phyloP scores from a whole-genome alignment of 2,329 filamentous ascomycete genomes.

The Alternaria conjuncta region DNA sequence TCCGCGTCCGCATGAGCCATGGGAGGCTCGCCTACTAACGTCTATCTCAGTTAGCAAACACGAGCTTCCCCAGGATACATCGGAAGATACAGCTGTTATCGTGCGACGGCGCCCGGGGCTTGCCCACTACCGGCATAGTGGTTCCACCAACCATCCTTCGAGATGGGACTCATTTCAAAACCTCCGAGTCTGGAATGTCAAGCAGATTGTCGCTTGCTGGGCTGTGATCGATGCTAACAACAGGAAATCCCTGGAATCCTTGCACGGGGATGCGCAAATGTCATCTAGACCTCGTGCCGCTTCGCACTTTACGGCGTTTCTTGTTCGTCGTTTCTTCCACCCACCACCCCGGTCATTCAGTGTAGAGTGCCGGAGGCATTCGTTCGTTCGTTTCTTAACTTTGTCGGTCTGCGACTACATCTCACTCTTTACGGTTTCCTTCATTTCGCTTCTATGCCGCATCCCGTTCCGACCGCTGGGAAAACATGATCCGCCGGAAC shows the following conservation, averaged over 20 bases:
- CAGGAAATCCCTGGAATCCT: conserved; percentile 26
- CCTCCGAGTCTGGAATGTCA: conserved; percentile 26
- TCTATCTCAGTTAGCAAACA: conserved; percentile 20
- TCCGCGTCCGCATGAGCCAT: not conserved
- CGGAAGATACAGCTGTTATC: conserved; percentile 16
- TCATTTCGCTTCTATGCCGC: conserved; percentile 16
- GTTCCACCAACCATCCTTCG: conserved; percentile 37
- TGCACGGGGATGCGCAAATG: conserved; percentile 15
- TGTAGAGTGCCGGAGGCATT: conserved; percentile 7
- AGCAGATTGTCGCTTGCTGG: conserved; percentile 21
- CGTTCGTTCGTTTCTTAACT: conserved; percentile 8
- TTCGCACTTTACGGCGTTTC: conserved; percentile 10
- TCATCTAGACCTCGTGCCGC: conserved; percentile 16
- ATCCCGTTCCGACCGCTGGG: conserved; percentile 19
- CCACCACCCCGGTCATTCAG: conserved; percentile 5
- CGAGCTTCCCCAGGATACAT: conserved; percentile 32
- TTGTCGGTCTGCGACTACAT: conserved; percentile 5
- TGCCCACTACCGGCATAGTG: conserved; percentile 15
- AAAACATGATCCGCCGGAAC: conserved; percentile 33
- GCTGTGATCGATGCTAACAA: conserved; percentile 13
- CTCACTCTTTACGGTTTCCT: conserved; percentile 6
- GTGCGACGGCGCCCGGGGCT: conserved; percentile 23
- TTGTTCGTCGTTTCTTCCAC: conserved; percentile 11
- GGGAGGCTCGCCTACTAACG: conserved; percentile 11
- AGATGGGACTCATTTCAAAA: conserved; percentile 23